Evolutionary conservation across 257 asterid species (phyloP), one percentile per base, ranked within the genome.

Genomic region (Voacanga thouarsii): DNA sequence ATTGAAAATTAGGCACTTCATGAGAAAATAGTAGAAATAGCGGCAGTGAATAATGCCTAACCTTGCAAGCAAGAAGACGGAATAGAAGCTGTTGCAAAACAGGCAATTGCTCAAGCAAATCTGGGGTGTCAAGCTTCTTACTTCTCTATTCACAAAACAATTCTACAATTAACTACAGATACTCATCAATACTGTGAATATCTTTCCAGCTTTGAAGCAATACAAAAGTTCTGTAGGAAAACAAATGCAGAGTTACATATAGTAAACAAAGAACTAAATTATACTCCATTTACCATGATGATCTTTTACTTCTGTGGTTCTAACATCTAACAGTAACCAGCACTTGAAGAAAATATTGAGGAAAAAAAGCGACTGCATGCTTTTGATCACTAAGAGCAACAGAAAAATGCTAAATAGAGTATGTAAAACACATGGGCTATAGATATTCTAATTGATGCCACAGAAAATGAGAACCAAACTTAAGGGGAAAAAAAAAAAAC

Each of bases 21-120:
- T 14, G 47, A 61, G n/a, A 55, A 53, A 15, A 30, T 55, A n/a
- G 37, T 77, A 4, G 68, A 77, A 39, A 56, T 37, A 18, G 49
- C 37, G 45, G 18, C 18, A 63, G 55, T 18, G 60, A 61, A 63
- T 51, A 41, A 72, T 43, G 70, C 71, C 72, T 73, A 77, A 90
- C 97, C 97, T 89, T 87, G 60, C 96, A 93, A 80, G 78, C 82
- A 50, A 93, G 89, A 41, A 93, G 96, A 77, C 96, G 97, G 37
- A 83, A 87, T 80, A 93, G 97, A 82, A 91, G 93, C 50, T 85
- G 85, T 79, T 93, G 97, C 87, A 93, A 43, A 72, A 87, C 80
- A 71, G 96, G 92, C 81, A 93, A 80, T 6, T 85, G 95, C 78
- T 88, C 91, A 15, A 93, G 89, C 87, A 93, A 83, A 55, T 84